A percentile compares a stretch with the other conserved stretches of the same genome.
Evolutionary conservation across 2,329 filamentous ascomycete genomes (phyloP).

Genomic region (Cadophora malorum): DNA sequence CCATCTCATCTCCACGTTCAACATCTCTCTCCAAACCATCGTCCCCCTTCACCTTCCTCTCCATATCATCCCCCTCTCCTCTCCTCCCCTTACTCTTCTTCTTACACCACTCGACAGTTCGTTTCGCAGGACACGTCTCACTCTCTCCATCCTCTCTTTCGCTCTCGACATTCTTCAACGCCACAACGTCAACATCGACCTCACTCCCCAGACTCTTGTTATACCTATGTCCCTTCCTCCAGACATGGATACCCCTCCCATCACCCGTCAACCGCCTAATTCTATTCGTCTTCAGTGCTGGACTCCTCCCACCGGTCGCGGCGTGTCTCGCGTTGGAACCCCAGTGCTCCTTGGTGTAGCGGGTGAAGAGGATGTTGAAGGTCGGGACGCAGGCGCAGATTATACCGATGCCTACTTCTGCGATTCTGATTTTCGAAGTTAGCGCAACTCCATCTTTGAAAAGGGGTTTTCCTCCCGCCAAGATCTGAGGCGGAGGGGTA

Average conservation of each 20-base stretch:
- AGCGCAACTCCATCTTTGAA: not conserved
- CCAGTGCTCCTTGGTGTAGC: not conserved
- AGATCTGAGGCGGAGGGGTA: not conserved
- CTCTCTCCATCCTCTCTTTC: not conserved
- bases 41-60: not conserved
- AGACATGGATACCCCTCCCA: not conserved
- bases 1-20: not conserved
- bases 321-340: not conserved
- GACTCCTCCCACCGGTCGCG: not conserved
- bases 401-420: slow-evolving; percentile 42
- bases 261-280: slow-evolving; percentile 1
- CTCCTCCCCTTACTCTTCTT: not conserved
- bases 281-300: not conserved
- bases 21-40: not conserved
- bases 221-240: slow-evolving; percentile 2
- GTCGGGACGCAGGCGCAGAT: slow-evolving; percentile 43
- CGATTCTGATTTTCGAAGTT: slow-evolving; percentile 19
- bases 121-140: not conserved
- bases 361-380: slow-evolving; percentile 35
- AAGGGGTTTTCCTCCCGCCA: no score
- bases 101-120: not conserved
- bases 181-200: not conserved
- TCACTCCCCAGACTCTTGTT: not conserved
- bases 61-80: not conserved
- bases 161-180: not conserved